Conservation (phyloP, 2,329 filamentous ascomycete species). For the Fusarium mundagurra region DNA sequence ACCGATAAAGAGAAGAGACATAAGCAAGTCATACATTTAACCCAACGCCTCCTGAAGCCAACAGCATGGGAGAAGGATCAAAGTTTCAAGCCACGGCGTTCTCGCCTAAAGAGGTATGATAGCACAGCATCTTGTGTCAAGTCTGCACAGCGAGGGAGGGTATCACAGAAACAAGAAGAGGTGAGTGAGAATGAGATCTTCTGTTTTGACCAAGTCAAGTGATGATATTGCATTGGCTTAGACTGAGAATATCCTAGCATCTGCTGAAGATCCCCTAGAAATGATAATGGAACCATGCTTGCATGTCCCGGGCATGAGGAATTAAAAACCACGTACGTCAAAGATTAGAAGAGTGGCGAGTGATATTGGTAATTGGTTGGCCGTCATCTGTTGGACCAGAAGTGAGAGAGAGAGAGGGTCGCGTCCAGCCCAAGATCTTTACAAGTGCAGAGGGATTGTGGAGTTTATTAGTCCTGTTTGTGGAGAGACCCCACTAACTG, state of each 20-base stretch:
- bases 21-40: background rate
- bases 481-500: slow-evolving; percentile 5
- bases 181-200: background rate
- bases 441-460: background rate
- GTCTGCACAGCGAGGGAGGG: background rate
- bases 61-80: slow-evolving; percentile 14
- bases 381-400: background rate
- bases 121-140: slow-evolving; percentile 20
- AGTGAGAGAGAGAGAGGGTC: background rate
- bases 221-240: background rate
- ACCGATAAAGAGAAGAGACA: background rate
- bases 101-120: slow-evolving; percentile 7
- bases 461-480: slow-evolving; percentile 25
- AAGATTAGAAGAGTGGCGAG: background rate
- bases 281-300: background rate
- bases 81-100: slow-evolving; percentile 16
- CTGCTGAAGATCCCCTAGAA: background rate
- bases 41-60: slow-evolving; percentile 12
- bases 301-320: background rate
- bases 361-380: background rate
- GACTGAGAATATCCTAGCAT: background rate
- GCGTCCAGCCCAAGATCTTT: background rate
- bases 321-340: background rate
- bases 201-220: background rate
- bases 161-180: background rate